Evolutionary conservation across 177 flowering plant genomes (phyloP), one percentile per base, ranked within the genome.

Genomic region (Vitis hybrid): DNA sequence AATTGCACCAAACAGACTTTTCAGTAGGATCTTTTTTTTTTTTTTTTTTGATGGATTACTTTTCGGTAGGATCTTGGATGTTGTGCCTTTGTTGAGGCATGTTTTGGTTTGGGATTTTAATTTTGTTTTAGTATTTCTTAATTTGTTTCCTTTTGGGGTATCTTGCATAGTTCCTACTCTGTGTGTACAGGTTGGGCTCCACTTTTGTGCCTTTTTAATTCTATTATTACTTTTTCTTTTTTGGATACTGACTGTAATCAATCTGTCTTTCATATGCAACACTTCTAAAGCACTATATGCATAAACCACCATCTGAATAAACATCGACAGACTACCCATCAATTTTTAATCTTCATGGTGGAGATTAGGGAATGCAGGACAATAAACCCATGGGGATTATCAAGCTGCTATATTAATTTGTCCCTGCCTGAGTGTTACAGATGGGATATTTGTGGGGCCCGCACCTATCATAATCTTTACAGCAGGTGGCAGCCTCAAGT

Each of bases 391-490:
- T 21, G 73, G n/a, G 58, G 69, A 55, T 27, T 3, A 57, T 46
- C 68, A 61, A 69, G 61, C 30, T 10, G 46, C 46, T 66, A 49
- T 54, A 20, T 59, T 62, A 11, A 32, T 60, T 64, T 70, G 92
- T 89, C 24, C 93, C 96, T n/a, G 79, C 82, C 4, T 66, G 46
- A 48, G 82, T 24, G 62, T 90, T 76, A 75, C 98, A 91, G 78
- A 93, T 61, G 14, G 98, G 98, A 60, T 84, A 88, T 2, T 93
- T 96, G 11, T 82, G 87, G 7, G 98, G 98, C 83, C 98, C 90
- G 87, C 98, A 93, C 70, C 93, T 87, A 63, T 64, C 70, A 58
- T 85, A 83, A 70, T 93, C 96, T 4, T 82, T 88, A 53, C 98
- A 93, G 85, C 98, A 93, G 58, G 93, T 80, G 57, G 97, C 98